Evolutionary conservation across 495 filamentous ascomycete genomes (phyloP).

Genomic region (Cercophora samala): DNA sequence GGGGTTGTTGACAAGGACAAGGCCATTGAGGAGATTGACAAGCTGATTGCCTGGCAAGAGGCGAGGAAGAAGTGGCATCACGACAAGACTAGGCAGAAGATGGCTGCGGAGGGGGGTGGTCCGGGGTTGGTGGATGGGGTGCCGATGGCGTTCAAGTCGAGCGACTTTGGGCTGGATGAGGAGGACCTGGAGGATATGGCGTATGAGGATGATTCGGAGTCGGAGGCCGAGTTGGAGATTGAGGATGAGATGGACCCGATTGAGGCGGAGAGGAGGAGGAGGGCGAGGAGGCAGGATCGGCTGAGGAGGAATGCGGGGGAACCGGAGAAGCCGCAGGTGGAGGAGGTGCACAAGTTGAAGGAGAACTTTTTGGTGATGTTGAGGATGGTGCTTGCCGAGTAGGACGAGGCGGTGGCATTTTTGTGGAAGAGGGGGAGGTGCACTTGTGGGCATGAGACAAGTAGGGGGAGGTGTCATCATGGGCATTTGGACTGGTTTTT

Average conservation of each 20-base stretch:
- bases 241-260: constrained; percentile 83
- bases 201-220: constrained; percentile 67
- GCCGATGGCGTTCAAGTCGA: constrained; percentile 57
- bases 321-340: constrained; percentile 76
- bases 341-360: constrained; percentile 72
- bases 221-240: constrained; percentile 66
- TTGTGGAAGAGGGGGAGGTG: neutral
- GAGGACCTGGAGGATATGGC: constrained; percentile 82
- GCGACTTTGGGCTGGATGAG: constrained; percentile 86
- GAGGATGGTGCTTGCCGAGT: constrained; percentile 74
- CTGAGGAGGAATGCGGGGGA: constrained; percentile 83
- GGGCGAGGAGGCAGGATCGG: constrained; percentile 70
- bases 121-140: constrained; percentile 45
- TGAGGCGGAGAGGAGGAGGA: constrained; percentile 72
- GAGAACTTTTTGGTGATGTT: constrained; percentile 81
- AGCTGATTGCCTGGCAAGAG: constrained; percentile 88
- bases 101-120: constrained; percentile 73
- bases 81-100: constrained; percentile 96
- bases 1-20: constrained; percentile 63
- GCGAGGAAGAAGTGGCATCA: constrained; percentile 94
- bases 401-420: neutral
- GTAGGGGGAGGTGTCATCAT: neutral
- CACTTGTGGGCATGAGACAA: too few relatives aligned
- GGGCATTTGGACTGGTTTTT: neutral
- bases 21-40: constrained; percentile 77